These are phyloP conservation scores for Santalum album DNA, from an alignment of 164 flowering plant genomes.

Conservation along the genomic window DNA sequence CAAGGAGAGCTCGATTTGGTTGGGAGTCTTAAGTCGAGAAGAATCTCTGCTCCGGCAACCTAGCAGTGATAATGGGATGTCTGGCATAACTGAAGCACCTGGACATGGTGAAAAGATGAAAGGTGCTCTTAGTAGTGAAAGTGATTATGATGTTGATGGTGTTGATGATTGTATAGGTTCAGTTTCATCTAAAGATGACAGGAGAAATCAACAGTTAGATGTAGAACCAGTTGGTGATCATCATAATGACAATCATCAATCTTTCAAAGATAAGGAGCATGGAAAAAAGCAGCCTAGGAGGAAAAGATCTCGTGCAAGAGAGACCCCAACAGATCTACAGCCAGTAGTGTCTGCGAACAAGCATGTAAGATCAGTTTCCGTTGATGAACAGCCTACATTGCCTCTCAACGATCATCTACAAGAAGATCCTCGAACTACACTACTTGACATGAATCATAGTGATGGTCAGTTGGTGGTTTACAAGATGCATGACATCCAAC, in stretches of 20 bases:
- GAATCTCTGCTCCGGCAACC: conserved; percentile 47
- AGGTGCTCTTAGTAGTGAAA: conserved; percentile 38
- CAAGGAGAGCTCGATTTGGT: conserved; percentile 76
- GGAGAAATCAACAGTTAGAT: conserved; percentile 27
- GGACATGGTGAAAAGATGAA: conserved; percentile 27
- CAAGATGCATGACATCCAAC: conserved; percentile 21
- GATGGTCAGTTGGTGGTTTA: conserved; percentile 15
- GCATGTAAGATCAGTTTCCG: conserved; percentile 6
- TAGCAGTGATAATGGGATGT: conserved; percentile 49
- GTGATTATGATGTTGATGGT: conserved; percentile 69
- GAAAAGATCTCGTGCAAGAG: conserved; percentile 24
- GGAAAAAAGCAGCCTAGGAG: conserved; percentile 19
- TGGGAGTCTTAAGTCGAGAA: conserved; percentile 58
- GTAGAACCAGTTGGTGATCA: conserved; percentile 12
- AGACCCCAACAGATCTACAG: neutral
- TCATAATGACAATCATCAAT: conserved; percentile 5
- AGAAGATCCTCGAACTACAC: conserved; percentile 17
- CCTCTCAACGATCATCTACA: conserved; percentile 11
- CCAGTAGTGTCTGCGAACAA: neutral
- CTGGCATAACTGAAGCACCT: conserved; percentile 46
- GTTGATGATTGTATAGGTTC: conserved; percentile 38
- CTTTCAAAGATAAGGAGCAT: conserved; percentile 23
- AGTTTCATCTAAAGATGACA: conserved; percentile 54
- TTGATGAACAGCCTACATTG: conserved; percentile 13
- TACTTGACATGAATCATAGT: conserved; percentile 39